A percentile compares a stretch with the other conserved stretches of the same genome.
These are phyloP conservation scores for Arthromyces matolae DNA, from an alignment of 768 basidiomycete genomes.

Conservation along the genomic window DNA sequence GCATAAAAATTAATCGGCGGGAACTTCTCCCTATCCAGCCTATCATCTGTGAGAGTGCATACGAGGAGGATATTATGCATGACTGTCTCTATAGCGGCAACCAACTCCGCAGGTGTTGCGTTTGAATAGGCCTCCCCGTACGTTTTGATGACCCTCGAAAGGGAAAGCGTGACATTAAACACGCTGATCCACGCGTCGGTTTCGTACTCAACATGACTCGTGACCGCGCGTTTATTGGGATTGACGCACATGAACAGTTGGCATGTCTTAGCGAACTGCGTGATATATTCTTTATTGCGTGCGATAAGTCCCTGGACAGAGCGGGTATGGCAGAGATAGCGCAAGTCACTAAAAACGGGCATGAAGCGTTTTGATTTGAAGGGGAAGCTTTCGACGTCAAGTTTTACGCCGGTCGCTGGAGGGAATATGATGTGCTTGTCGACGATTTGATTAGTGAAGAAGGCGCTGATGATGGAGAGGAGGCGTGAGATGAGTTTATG, in stretches of 20 bases:
- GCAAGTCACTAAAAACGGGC: conserved; percentile 89
- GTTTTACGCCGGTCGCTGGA: conserved; percentile 23
- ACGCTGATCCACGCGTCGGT: conserved; percentile 96
- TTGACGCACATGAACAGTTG: conserved; percentile 93
- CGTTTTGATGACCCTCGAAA: conserved; percentile 84
- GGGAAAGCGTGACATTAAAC: conserved; percentile 89
- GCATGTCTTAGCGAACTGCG: conserved; percentile 72
- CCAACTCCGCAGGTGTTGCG: conserved; percentile 54
- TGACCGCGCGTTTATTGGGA: conserved; percentile 78
- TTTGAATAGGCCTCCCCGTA: conserved; percentile 82
- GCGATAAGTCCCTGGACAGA: conserved; percentile 80
- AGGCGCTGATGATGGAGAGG: conserved; percentile 80
- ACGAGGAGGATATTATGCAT: conserved; percentile 70
- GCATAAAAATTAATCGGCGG: conserved; percentile 58
- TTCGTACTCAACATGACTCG: conserved; percentile 92
- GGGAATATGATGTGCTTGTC: conserved; percentile 63
- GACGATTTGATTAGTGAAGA: conserved; percentile 88
- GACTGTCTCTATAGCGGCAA: conserved; percentile 64
- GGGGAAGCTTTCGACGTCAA: conserved; percentile 82
- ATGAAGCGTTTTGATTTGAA: conserved; percentile 96
- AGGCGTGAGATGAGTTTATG: conserved; percentile 74
- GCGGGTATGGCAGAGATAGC: conserved; percentile 78
- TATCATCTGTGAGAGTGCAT: conserved; percentile 62
- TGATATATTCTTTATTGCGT: conserved; percentile 59
- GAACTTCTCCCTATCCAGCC: conserved; percentile 66